Evolutionary conservation across 768 basidiomycete species (phyloP).

Genomic region (Suillus subluteus): DNA sequence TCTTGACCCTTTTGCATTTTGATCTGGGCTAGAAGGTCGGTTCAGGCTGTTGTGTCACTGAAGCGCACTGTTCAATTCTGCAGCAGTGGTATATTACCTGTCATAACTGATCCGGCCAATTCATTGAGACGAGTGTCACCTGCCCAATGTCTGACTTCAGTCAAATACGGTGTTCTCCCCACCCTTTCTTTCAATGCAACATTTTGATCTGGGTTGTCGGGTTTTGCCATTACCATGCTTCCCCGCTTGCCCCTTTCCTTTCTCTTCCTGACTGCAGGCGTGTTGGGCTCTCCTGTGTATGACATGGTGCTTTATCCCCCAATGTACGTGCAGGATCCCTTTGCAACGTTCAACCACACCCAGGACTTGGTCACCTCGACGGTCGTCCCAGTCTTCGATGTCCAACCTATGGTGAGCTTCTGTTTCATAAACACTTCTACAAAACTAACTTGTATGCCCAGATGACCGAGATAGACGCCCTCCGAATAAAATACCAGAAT

Average conservation of each 20-base stretch:
- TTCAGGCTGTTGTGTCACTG: not conserved
- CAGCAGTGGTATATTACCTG: not conserved
- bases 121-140: not conserved
- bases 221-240: constrained; percentile 17
- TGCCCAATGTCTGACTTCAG: not conserved
- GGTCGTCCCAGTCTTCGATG: not conserved
- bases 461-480: not conserved
- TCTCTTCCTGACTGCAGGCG: constrained; percentile 11
- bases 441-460: not conserved
- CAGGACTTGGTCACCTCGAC: not conserved
- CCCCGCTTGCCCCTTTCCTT: constrained; percentile 9
- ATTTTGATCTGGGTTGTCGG: not conserved
- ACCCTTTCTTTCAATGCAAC: not conserved
- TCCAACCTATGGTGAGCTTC: not conserved
- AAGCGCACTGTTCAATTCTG: not conserved
- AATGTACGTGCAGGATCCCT: not conserved
- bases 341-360: not conserved
- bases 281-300: constrained; percentile 20
- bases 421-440: not conserved
- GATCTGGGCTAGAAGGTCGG: not conserved
- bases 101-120: not conserved
- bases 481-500: not conserved
- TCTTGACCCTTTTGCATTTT: not conserved
- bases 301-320: not conserved
- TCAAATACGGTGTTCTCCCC: not conserved